Evolutionary conservation across 306 rosid species (phyloP).

Genomic region (Hippophae tibetana): DNA sequence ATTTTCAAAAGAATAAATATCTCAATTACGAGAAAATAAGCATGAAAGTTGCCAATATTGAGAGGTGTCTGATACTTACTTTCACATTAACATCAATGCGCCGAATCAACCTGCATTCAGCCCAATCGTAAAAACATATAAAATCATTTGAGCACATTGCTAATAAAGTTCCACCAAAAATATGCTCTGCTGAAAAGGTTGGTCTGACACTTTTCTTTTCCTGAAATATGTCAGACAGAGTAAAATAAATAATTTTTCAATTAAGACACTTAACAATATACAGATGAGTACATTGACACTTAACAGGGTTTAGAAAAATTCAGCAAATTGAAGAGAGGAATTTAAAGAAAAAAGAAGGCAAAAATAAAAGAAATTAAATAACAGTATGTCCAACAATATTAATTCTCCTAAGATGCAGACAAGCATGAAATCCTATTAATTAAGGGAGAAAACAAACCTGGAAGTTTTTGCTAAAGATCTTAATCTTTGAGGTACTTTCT

Average conservation of each 20-base stretch:
- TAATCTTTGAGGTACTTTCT: constrained; percentile 94
- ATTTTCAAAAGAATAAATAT: constrained; percentile 14
- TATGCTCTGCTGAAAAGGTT: constrained; percentile 85
- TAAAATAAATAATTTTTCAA: background rate
- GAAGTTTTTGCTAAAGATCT: constrained; percentile 83
- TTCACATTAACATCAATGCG: constrained; percentile 94
- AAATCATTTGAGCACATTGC: constrained; percentile 99
- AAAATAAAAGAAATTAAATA: too few species aligned
- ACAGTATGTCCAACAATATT: too few species aligned
- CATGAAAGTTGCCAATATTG: background rate
- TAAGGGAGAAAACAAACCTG: constrained; percentile 49
- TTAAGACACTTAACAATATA: too few species aligned
- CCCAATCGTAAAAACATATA: constrained; percentile 98
- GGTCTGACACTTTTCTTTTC: constrained; percentile 91
- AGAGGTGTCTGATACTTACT: constrained; percentile 35
- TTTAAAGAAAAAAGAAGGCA: too few species aligned
- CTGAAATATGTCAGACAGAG: constrained; percentile 37
- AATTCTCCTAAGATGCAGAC: background rate
- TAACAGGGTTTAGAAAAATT: too few species aligned
- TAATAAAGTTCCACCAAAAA: constrained; percentile 79
- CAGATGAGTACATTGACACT: too few species aligned
- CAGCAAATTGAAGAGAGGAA: too few species aligned
- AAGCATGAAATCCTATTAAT: background rate
- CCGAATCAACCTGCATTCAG: constrained; percentile 90
- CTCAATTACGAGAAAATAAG: constrained; percentile 9